These are phyloP conservation scores for Naganishia randhawae DNA, from an alignment of 768 basidiomycete species.

Conservation along the genomic window DNA sequence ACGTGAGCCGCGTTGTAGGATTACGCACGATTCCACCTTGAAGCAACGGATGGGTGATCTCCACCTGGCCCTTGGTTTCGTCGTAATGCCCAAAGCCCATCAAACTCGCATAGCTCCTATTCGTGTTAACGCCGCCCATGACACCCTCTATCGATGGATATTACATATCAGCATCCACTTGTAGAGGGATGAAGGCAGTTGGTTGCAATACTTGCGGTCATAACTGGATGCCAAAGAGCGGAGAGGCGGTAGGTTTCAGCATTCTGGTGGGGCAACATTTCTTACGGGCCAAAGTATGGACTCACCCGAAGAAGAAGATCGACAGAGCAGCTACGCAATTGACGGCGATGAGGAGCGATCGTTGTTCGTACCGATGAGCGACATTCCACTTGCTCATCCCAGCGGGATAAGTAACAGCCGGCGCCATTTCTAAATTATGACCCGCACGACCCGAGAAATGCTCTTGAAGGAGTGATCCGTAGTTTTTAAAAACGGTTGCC, in stretches of 20 bases:
- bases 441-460: no score
- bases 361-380: constrained; percentile 17
- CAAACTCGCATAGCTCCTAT: constrained; percentile 31
- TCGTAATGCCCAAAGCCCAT: constrained; percentile 33
- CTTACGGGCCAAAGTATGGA: no score
- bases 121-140: constrained; percentile 36
- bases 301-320: constrained; percentile 38
- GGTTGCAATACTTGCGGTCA: background rate
- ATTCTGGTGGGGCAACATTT: no score
- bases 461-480: no score
- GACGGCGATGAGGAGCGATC: constrained; percentile 29
- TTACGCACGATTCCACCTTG: constrained; percentile 39
- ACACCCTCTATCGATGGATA: constrained; percentile 18
- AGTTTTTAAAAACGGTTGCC: no score
- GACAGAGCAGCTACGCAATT: constrained; percentile 31
- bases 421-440: no score
- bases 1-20: background rate
- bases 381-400: constrained; percentile 25
- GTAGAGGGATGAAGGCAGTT: background rate
- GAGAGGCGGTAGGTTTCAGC: background rate
- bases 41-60: constrained; percentile 29
- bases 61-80: constrained; percentile 5
- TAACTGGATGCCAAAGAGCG: background rate
- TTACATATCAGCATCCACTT: background rate
- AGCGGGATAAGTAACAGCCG: background rate